Percentiles rank a stretch among this genome's conserved stretches.
phyloP scores from a whole-genome alignment of 257 asterid genomes.

The Solanum ahanhuiri region DNA sequence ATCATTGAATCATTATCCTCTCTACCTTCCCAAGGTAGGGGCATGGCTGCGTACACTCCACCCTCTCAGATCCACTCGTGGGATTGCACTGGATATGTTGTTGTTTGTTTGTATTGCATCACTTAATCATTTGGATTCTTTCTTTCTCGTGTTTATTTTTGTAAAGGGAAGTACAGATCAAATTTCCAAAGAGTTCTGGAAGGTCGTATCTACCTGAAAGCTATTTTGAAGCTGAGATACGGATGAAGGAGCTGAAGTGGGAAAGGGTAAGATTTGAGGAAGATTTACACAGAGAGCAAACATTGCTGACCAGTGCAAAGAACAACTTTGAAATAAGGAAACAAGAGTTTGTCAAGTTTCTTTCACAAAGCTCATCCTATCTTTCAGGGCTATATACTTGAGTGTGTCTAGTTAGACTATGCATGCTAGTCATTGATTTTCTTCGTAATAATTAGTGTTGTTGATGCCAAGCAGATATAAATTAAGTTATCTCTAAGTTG shows the following conservation, averaged over 20 bases:
- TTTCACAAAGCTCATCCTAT: constrained; percentile 42
- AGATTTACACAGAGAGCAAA: constrained; percentile 57
- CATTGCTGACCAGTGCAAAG: constrained; percentile 29
- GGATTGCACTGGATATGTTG: background rate
- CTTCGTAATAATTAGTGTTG: background rate
- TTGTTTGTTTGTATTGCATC: background rate
- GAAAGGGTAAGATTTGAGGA: constrained; percentile 46
- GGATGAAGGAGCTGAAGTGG: constrained; percentile 52
- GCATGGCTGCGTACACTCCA: background rate
- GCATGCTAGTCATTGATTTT: background rate
- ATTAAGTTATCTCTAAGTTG: background rate
- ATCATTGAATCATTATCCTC: background rate
- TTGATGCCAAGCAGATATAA: background rate
- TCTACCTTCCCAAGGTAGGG: background rate
- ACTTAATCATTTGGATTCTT: background rate
- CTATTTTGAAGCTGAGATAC: constrained; percentile 30
- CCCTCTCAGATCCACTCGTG: background rate
- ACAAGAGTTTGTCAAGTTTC: constrained; percentile 40
- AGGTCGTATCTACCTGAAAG: constrained; percentile 19
- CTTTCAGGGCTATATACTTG: constrained; percentile 36
- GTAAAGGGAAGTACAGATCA: constrained; percentile 41
- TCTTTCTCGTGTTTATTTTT: constrained; percentile 4
- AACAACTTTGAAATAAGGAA: constrained; percentile 47
- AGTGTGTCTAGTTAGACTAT: background rate
- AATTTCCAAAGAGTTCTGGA: constrained; percentile 43